Conservation (phyloP, 208 protist species). For the Leptomonas pyrrhocoris region DNA sequence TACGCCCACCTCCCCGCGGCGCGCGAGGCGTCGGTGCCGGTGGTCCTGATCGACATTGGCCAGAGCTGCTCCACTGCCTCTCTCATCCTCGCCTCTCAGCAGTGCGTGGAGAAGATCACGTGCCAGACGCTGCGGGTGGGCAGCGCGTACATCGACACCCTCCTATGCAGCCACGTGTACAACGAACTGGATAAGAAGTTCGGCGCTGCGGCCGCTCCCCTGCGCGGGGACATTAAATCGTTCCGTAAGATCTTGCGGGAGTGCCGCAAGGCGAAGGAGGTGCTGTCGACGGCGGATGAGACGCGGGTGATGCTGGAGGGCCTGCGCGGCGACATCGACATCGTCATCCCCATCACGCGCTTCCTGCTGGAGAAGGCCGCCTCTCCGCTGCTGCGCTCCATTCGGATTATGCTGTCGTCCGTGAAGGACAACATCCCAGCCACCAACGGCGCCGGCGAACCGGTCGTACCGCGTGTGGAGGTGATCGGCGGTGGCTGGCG, state of each 20-base stretch:
- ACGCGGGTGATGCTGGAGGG: constrained; percentile 59
- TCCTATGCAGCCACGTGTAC: constrained; percentile 57
- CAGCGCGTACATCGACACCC: constrained; percentile 57
- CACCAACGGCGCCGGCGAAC: constrained; percentile 2
- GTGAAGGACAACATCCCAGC: constrained; percentile 30
- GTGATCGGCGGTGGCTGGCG: constrained; percentile 81
- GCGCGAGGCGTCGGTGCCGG: constrained; percentile 32
- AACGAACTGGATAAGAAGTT: constrained; percentile 48
- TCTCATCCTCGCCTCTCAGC: constrained; percentile 39
- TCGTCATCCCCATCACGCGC: constrained; percentile 46
- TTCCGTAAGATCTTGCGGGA: constrained; percentile 61
- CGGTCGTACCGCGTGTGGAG: constrained; percentile 50
- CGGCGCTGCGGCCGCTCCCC: constrained; percentile 9
- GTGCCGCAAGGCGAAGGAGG: constrained; percentile 76
- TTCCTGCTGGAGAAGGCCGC: constrained; percentile 36
- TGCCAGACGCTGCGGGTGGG: constrained; percentile 49
- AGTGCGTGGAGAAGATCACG: constrained; percentile 39
- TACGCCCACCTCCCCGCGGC: constrained; percentile 39
- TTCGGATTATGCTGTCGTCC: constrained; percentile 43
- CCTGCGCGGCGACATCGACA: constrained; percentile 52
- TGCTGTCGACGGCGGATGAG: constrained; percentile 66
- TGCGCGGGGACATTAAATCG: constrained; percentile 56
- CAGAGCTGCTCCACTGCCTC: constrained; percentile 46
- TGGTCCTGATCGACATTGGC: constrained; percentile 70
- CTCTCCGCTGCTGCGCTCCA: constrained; percentile 31